phyloP scores from a whole-genome alignment of 1,139 yeast species.

The Geotrichum histeridarum region DNA sequence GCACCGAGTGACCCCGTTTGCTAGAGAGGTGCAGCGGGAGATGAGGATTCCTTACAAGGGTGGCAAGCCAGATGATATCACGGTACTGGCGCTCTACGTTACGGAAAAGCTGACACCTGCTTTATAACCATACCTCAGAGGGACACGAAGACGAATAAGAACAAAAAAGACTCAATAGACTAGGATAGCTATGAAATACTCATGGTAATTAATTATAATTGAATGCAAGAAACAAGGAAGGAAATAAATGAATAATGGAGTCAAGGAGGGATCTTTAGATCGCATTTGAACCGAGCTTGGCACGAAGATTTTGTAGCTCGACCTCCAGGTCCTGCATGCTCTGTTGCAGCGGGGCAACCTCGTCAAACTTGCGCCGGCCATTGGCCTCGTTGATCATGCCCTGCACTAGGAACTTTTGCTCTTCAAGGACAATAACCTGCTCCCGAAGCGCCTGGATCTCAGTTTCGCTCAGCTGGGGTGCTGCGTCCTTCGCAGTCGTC shows the following conservation, averaged over 20 bases:
- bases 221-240: too few species aligned
- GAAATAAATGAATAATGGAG: background rate
- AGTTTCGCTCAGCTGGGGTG: constrained; percentile 22
- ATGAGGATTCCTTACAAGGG: constrained; percentile 65
- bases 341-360: constrained; percentile 54
- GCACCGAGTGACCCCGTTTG: constrained; percentile 76
- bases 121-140: background rate
- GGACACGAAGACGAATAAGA: too few species aligned
- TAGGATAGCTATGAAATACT: background rate
- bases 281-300: constrained; percentile 60
- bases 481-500: constrained; percentile 4
- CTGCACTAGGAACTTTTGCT: constrained; percentile 69
- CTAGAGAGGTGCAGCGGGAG: constrained; percentile 61
- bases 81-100: constrained; percentile 62
- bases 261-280: constrained; percentile 32
- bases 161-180: background rate
- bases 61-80: constrained; percentile 93
- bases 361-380: constrained; percentile 70
- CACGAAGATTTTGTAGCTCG: constrained; percentile 50
- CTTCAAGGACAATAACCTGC: constrained; percentile 78
- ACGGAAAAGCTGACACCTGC: constrained; percentile 18
- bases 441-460: constrained; percentile 62
- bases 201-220: background rate
- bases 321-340: constrained; percentile 55
- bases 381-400: constrained; percentile 59